phyloP scores from a whole-genome alignment of 768 basidiomycete species.

The Leucosporidium creatinivorum region DNA sequence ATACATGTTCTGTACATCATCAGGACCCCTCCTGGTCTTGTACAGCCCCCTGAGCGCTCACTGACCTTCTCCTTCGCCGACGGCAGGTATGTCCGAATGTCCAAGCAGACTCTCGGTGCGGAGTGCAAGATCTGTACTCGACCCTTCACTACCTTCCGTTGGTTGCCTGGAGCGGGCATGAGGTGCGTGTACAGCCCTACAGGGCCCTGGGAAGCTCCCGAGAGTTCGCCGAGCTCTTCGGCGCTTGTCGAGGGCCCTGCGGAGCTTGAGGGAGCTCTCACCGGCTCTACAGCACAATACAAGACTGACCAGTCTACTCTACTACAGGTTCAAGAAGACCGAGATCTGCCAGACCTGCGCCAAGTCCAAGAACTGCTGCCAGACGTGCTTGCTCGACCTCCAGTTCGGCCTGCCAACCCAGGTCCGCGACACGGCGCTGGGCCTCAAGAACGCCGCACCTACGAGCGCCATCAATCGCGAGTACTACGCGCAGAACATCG shows the following conservation, averaged over 20 bases:
- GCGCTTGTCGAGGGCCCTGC: too few relatives aligned
- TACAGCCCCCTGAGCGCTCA: not conserved
- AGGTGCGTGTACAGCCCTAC: not conserved
- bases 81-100: constrained; percentile 84
- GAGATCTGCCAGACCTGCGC: constrained; percentile 96
- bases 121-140: constrained; percentile 93
- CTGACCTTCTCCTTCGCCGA: not conserved
- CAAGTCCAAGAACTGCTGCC: constrained; percentile 68
- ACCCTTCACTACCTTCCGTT: constrained; percentile 89
- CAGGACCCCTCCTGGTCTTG: not conserved
- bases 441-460: constrained; percentile 71
- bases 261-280: too few relatives aligned
- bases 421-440: constrained; percentile 91
- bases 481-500: constrained; percentile 85
- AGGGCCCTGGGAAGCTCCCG: too few relatives aligned
- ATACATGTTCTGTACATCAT: too few relatives aligned
- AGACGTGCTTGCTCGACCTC: constrained; percentile 91
- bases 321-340: constrained; percentile 73
- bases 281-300: too few relatives aligned
- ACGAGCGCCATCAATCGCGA: constrained; percentile 96
- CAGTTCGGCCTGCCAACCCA: constrained; percentile 95
- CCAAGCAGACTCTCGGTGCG: constrained; percentile 91
- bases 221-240: too few relatives aligned
- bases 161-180: constrained; percentile 90
- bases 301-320: too few relatives aligned